Evolutionary conservation across 495 filamentous ascomycete species (phyloP), one percentile per base, ranked within the genome.

Genomic region (Penicillium daleae): DNA sequence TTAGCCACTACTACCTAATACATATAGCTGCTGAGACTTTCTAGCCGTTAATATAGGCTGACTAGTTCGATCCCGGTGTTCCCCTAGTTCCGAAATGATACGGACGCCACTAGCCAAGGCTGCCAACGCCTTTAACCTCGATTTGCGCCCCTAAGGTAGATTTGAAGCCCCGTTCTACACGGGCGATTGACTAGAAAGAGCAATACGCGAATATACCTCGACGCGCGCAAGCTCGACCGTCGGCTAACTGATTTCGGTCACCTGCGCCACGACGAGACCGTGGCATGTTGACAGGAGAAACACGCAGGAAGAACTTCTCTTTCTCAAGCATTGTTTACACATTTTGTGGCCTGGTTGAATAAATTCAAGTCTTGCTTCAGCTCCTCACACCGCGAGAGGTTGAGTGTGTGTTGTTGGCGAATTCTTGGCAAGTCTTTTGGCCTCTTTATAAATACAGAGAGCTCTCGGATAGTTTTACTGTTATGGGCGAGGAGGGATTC

Each of bases 111-210:
- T 12, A 56, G 53, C 35, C n/a, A 56, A 32, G 54, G 39, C 26
- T 44, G 15, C 37, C 15, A 57, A 46, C 17, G 9, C 15, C 39
- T 32, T 57, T n/a, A 4, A 37, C 17, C 24, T 57, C 39, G 22
- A 57, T 44, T 44, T 35, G 17, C 19, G 19, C 15, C 40, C 42
- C 56, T 13, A 35, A 59, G 56, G 31, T 37, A 58, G 42, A 35
- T 50, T 49, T 24, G 13, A 50, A 35, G 27, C 56, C 27, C 56
- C 21, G 42, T 27, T 39, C 3, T 13, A 51, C 5, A 60, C 17
- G 19, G 46, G 32, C 33, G 15, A 60, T 60, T 60, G 1, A 21
- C 33, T 10, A 60, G 57, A 53, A 60, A 60, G 32, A 60, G 31
- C 24, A 9, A 60, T 40, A n/a, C 4, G 21, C 24, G 46, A 60